Evolutionary conservation across 148 eudicot genomes (phyloP).

Genomic region (Fagopyrum tataricum): DNA sequence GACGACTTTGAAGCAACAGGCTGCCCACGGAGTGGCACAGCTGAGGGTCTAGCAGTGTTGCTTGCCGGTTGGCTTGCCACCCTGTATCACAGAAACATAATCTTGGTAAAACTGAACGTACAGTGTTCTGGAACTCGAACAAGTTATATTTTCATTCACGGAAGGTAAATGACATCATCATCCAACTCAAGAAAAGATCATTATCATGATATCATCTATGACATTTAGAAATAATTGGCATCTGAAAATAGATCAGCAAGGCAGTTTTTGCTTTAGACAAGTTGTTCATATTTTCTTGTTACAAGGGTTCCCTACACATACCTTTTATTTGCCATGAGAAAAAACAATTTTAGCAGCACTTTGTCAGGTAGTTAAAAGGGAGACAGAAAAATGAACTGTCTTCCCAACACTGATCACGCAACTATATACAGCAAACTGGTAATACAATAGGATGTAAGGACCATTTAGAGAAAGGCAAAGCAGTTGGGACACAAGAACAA

Average conservation of each 20-base stretch:
- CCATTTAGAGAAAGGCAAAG: neutral
- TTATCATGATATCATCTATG: too few species aligned
- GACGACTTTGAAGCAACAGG: slow-evolving; percentile 59
- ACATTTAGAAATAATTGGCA: too few species aligned
- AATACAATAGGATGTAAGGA: neutral
- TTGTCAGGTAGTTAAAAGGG: neutral
- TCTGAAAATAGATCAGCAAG: too few species aligned
- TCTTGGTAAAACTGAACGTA: neutral
- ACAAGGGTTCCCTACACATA: neutral
- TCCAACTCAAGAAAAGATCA: neutral
- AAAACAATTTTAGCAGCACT: neutral
- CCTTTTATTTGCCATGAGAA: neutral
- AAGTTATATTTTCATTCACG: neutral
- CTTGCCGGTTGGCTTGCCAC: slow-evolving; percentile 69
- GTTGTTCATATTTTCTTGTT: neutral
- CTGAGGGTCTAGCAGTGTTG: slow-evolving; percentile 45
- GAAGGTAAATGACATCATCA: neutral
- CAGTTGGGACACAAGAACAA: neutral
- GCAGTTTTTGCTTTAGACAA: neutral
- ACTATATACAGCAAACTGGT: neutral
- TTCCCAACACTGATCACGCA: too few species aligned
- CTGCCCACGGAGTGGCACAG: slow-evolving; percentile 72
- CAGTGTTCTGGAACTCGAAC: neutral
- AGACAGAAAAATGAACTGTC: neutral
- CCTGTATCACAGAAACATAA: slow-evolving; percentile 21